Evolutionary conservation across 192 early-diverging fungal genomes (phyloP).

Genomic region (Phycomyces blakesleeanus): DNA sequence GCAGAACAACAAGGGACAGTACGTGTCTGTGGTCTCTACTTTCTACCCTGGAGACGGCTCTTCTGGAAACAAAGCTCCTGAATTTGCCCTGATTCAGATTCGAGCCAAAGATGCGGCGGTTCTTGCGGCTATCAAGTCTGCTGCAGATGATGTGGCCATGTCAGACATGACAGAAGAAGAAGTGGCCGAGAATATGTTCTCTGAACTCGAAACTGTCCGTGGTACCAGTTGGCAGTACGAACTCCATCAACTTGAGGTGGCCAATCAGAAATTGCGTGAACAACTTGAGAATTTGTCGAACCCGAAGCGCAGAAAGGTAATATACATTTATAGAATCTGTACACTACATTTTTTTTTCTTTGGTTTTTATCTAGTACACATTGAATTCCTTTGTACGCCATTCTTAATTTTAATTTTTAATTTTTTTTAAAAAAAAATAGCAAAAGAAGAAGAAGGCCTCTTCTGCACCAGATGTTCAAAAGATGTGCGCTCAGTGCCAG

Average conservation of each 20-base stretch:
- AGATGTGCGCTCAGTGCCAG: conserved; percentile 31
- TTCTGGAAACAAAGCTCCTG: conserved; percentile 13
- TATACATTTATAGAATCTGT: neutral
- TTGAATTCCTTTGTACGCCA: neutral
- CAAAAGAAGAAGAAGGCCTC: conserved; percentile 19
- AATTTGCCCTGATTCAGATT: conserved; percentile 33
- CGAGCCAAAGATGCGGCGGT: neutral
- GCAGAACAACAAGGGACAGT: conserved; percentile 37
- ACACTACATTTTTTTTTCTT: no score
- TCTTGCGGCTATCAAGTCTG: neutral
- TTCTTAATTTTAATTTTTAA: neutral
- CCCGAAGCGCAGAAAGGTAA: conserved; percentile 35
- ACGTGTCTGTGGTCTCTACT: conserved; percentile 28
- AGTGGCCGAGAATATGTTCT: conserved; percentile 40
- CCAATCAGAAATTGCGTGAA: conserved; percentile 54
- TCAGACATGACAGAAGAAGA: conserved; percentile 9
- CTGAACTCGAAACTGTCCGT: conserved; percentile 39
- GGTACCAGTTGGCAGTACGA: conserved; percentile 60
- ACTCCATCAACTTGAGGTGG: conserved; percentile 56
- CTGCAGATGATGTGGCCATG: conserved; percentile 3
- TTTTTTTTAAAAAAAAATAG: neutral
- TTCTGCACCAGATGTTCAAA: conserved; percentile 7
- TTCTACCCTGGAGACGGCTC: conserved; percentile 38
- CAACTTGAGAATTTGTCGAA: conserved; percentile 43
- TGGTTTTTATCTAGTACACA: no score